These are phyloP conservation scores for Tephrocybe rancida DNA, from an alignment of 768 basidiomycete species.

Conservation along the genomic window DNA sequence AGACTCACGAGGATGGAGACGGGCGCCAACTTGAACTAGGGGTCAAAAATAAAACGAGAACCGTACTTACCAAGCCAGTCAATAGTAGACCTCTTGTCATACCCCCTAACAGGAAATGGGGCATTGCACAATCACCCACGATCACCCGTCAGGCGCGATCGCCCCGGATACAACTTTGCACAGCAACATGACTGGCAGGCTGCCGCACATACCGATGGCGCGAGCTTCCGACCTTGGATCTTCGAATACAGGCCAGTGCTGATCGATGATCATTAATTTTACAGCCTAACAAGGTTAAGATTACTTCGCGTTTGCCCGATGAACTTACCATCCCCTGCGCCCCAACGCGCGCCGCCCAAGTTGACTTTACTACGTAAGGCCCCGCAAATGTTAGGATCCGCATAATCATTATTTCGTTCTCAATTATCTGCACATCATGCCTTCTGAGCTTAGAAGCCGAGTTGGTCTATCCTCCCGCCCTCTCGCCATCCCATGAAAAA, in stretches of 20 bases:
- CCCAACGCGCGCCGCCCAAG: not conserved
- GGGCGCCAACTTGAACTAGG: no score
- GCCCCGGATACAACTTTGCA: no score
- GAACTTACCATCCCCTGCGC: not conserved
- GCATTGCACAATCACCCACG: not conserved
- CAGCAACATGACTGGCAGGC: no score
- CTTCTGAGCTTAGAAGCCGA: slow-evolving; percentile 13
- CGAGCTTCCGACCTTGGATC: no score
- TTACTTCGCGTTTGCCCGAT: not conserved
- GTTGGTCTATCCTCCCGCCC: slow-evolving; percentile 3
- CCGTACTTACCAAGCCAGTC: not conserved
- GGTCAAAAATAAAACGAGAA: no score
- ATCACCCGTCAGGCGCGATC: not conserved
- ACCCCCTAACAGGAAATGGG: not conserved
- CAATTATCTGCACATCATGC: not conserved
- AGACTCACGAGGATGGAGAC: no score
- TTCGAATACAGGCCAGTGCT: no score
- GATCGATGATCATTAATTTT: no score
- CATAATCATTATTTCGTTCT: not conserved
- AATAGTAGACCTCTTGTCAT: not conserved
- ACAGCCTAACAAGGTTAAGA: no score
- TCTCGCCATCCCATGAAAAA: slow-evolving; percentile 6
- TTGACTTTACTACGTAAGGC: not conserved
- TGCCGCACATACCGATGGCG: no score
- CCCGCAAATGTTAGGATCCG: not conserved